Evolutionary conservation across 164 flowering plant species (phyloP).

Genomic region (Taxillus chinensis): DNA sequence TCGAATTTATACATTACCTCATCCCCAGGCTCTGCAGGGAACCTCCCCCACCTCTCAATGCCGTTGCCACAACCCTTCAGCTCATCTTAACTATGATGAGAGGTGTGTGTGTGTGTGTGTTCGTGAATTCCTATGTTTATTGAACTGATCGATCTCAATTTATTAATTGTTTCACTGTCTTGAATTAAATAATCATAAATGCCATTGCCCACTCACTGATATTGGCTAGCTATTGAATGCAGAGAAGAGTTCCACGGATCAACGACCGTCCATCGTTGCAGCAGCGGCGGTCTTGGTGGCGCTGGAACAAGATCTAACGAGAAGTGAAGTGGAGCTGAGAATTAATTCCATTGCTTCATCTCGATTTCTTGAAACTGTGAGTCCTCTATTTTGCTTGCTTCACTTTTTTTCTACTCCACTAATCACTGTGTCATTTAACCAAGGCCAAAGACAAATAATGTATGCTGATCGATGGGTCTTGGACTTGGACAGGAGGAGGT

Average conservation of each 20-base stretch:
- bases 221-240: slow-evolving; percentile 12
- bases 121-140: too few species aligned
- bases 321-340: slow-evolving; percentile 31
- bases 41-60: slow-evolving; percentile 8
- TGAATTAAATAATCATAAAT: not conserved
- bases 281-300: slow-evolving; percentile 51
- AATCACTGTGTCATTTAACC: too few species aligned
- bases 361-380: slow-evolving; percentile 30
- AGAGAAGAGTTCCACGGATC: slow-evolving; percentile 37
- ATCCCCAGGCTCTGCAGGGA: slow-evolving; percentile 26
- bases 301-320: slow-evolving; percentile 30
- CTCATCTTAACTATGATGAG: slow-evolving; percentile 27
- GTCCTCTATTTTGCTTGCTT: slow-evolving; percentile 6
- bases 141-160: not conserved
- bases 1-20: slow-evolving; percentile 44
- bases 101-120: slow-evolving; percentile 26
- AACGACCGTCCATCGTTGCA: slow-evolving; percentile 59
- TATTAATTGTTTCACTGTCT: not conserved
- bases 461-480: slow-evolving; percentile 6
- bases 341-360: slow-evolving; percentile 21
- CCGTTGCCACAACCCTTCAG: slow-evolving; percentile 18
- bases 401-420: not conserved
- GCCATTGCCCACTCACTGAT: too few species aligned
- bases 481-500: slow-evolving; percentile 34
- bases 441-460: too few species aligned